Evolutionary conservation across 169 alveolate species (phyloP), one percentile per base, ranked within the genome.

Genomic region (Plasmodium coatneyi): DNA sequence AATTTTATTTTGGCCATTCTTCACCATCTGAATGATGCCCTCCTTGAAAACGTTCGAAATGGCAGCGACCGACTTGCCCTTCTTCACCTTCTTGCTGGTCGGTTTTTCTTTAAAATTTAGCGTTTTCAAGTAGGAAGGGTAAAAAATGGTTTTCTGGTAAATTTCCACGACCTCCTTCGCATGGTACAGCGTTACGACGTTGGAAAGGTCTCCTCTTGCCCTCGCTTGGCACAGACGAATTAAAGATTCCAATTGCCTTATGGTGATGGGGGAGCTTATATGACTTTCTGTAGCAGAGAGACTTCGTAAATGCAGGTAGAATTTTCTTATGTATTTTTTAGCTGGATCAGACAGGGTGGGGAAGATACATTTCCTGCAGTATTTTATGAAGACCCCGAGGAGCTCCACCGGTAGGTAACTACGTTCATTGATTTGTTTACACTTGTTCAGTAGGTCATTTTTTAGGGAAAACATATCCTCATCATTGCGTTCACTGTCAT

Each of bases 181-280:
- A 83, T 95, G 97, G 36, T 82, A 95, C 70, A 66, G 36, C 0
- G 96, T 93, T 46, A 95, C 86, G 0, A 70, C 72, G n/a, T 94
- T 90, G 78, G 96, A 84, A 39, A 95, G 66, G 83, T 95, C 97
- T 0, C 96, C 97, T 41, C 99, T 82, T 7, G 99, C 99, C 92
- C 98, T 96, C 19, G 99, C 99, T 96, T 98, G 98, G 72, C 98
- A 93, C 28, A 98, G 79, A 34, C 99, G 94, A 28, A 97, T 97
- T 32, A 98, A 82, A 5, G 98, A 96, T 91, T 98, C 99, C 28
- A 98, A 89, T 94, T 96, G 97, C 91, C 99, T 93, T 7, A 97
- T 95, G 19, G 99, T 98, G 10, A 97, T 96, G 82, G 98, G 95
- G 9, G 96, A 72, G 82, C 97, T 96, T 14, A 95, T 95, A 86